Evolutionary conservation across 139 green algal genomes (phyloP), one percentile per base, ranked within the genome.

Genomic region (Auxenochlorella pyrenoidosa): DNA sequence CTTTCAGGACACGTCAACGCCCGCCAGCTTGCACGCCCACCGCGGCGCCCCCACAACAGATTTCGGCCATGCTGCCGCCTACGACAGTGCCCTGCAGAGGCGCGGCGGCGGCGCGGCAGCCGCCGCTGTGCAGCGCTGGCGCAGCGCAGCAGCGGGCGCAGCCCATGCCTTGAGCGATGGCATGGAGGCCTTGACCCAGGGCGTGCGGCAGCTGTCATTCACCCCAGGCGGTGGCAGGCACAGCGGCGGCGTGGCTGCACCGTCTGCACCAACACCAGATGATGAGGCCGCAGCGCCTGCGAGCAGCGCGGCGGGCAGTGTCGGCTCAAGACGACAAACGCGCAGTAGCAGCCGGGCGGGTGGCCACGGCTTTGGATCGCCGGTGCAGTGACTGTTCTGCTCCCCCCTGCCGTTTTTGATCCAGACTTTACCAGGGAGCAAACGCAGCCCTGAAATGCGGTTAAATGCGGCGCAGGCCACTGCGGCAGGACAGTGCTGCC

Each of bases 121-220:
- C 19, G 73, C 73, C 10, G 70, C 70, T 0, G 47, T 12, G 47
- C 47, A 58, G 47, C 73, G 73, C 6, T 79, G 73, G 73, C 73
- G 73, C 24, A 58, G 73, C 41, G 73, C 41, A 13, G 73, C 73
- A 34, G 73, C 73, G 18, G 73, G 30, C 0, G 73, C 73, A 8
- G 73, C 73, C 0, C 41, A 54, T 6, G 73, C 73, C 0, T 28
- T 79, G 21, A 59, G 73, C 12, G 41, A 26, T 12, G 73, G 73
- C 5, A 41, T 59, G 12, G 73, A 79, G 10, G 73, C 73, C 0
- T 12, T 79, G 73, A 79, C 73, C 8, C 34, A 43, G 3, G 73
- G 41, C 8, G 73, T 79, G 73, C 40, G 73, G 5, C 73, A 79
- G 73, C 73, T 79, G 73, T 59, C 40, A 26, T 79, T 79, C 41